phyloP scores from a whole-genome alignment of 495 filamentous ascomycete species.

The Aspergillus conjunctus region DNA sequence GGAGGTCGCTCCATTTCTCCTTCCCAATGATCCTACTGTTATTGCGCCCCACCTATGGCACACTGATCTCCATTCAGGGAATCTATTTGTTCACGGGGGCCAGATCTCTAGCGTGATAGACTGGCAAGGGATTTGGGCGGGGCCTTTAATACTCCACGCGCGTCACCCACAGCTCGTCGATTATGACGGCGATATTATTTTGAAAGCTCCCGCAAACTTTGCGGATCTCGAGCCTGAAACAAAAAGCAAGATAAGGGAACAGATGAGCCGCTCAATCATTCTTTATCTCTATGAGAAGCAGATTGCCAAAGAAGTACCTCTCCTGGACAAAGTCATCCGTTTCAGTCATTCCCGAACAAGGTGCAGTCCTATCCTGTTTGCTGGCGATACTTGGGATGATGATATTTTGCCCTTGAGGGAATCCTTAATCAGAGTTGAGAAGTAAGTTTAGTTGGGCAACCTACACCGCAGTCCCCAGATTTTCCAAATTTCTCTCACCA shows the following conservation, averaged over 20 bases:
- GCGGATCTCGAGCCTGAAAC: constrained; percentile 25
- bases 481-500: not conserved
- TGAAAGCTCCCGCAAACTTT: constrained; percentile 31
- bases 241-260: constrained; percentile 23
- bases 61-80: constrained; percentile 37
- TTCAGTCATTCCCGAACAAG: constrained; percentile 18
- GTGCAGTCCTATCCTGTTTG: constrained; percentile 28
- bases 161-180: constrained; percentile 30
- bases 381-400: constrained; percentile 33
- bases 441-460: constrained; percentile 15
- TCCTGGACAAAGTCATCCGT: constrained; percentile 20
- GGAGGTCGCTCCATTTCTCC: constrained; percentile 29
- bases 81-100: constrained; percentile 37
- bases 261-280: constrained; percentile 28
- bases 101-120: constrained; percentile 37
- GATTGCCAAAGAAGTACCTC: constrained; percentile 25
- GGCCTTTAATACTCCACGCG: constrained; percentile 31
- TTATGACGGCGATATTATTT: constrained; percentile 30
- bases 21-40: constrained; percentile 26
- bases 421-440: constrained; percentile 30
- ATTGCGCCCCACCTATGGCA: constrained; percentile 36
- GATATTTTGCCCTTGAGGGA: constrained; percentile 32
- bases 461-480: not conserved
- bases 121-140: constrained; percentile 34
- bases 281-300: constrained; percentile 31